Evolutionary conservation across 2,329 filamentous ascomycete genomes (phyloP), one percentile per base, ranked within the genome.

Genomic region (Diplodia scrobiculata): DNA sequence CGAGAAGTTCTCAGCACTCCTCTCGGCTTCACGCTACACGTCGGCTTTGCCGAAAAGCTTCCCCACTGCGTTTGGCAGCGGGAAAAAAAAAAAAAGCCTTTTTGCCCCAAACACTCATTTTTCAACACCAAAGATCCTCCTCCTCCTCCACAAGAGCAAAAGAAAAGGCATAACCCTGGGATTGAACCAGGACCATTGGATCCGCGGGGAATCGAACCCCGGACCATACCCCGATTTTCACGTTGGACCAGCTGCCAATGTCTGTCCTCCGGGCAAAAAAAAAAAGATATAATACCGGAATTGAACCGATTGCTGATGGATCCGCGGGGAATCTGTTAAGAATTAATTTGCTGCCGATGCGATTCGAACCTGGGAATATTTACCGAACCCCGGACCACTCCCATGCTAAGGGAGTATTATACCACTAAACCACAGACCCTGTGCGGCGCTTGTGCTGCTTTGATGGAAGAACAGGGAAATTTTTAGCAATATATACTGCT

Each of bases 331-430:
- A 63, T 63, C n/a, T n/a, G n/a, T n/a, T n/a, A n/a, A n/a, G n/a
- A n/a, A n/a, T n/a, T n/a, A n/a, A n/a, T n/a, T n/a, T n/a, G n/a
- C n/a, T n/a, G n/a, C n/a, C n/a, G n/a, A n/a, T n/a, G n/a, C n/a
- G n/a, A n/a, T 45, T 41, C 36, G 36, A 41, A 14, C n/a, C n/a
- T n/a, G n/a, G n/a, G n/a, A n/a, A n/a, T n/a, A 32, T 5, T 32
- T 7, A 32, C 29, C 7, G 52, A 38, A 25, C 29, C 29, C 29
- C 17, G 51, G 51, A n/a, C 14, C 14, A 41, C 36, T 41, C 36
- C 36, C 36, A 41, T 62, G 58, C 58, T 62, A 62, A 62, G 58
- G 58, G 58, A 51, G 58, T 62, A 62, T 62, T 62, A 62, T 62
- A 62, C 58, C 58, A 62, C 58, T 62, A 62, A 62, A 62, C 58